Evolutionary conservation across 2,329 filamentous ascomycete species (phyloP), one percentile per base, ranked within the genome.

Genomic region (Lomentospora prolificans): DNA sequence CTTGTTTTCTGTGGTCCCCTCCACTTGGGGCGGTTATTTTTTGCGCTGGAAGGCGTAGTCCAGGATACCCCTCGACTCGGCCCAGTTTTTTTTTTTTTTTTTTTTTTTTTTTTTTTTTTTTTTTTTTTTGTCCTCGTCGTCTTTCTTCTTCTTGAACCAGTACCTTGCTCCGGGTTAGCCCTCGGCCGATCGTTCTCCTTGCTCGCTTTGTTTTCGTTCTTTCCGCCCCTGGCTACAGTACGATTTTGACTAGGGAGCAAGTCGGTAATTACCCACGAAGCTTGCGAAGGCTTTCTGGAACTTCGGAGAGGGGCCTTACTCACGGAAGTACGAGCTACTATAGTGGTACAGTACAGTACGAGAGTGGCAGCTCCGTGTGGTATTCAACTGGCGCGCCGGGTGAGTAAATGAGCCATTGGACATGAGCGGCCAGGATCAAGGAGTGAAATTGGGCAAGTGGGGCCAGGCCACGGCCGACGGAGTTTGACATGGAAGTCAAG

Each of bases 191-290:
- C 24, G 31, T 27, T 27, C 31, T 24, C 36, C 22, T 36, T 46
- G 14, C 25, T 22, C 36, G n/a, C n/a, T 33, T n/a, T 52, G 30
- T 7, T 7, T 12, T 33, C 30, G 30, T 12, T 6, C 30, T 33
- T 33, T 33, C 30, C 44, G 17, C 44, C n/a, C 17, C 17, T 48
- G 44, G 22, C 41, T 31, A 54, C 22, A 30, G 52, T 12, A 19
- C n/a, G n/a, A n/a, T n/a, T n/a, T n/a, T n/a, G n/a, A 51, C 19
- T 19, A 24, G 24, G 36, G 52, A 22, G 27, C 9, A 22, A 25
- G 44, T 48, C 44, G 44, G 44, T 10, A 54, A 46, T 44, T 54
- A 44, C 52, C 27, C 51, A 36, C 30, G 51, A 53, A 53, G 51
- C 51, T 41, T 31, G 28, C n/a, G 22, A 24, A 54, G 46, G 52